Conservation (phyloP, 176 grass and related monocot species). For the Carex myosuroides region DNA sequence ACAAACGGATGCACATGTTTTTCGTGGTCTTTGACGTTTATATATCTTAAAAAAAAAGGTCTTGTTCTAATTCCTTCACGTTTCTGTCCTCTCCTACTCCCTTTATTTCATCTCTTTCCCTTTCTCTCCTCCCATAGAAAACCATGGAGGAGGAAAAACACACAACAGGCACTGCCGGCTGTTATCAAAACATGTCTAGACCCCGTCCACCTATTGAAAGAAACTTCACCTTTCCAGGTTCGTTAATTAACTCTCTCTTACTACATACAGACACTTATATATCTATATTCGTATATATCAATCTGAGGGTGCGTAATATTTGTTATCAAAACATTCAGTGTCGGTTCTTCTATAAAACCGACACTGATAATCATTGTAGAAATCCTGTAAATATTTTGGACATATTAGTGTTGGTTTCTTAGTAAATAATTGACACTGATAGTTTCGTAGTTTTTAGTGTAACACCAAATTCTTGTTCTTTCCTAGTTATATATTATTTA, state of each 20-base stretch:
- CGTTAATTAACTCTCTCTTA: not conserved
- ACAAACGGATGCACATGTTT: not conserved
- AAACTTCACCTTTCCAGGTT: conserved; percentile 1
- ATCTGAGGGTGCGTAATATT: not conserved
- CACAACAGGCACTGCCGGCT: not conserved
- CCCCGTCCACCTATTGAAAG: not conserved
- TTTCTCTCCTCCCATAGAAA: not conserved
- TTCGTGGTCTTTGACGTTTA: not conserved
- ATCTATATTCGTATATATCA: not conserved
- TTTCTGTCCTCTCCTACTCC: not conserved
- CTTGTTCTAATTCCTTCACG: not conserved
- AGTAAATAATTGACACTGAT: too few relatives aligned
- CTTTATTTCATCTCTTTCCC: not conserved
- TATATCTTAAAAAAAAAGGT: not conserved
- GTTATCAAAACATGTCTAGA: not conserved
- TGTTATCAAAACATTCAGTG: too few relatives aligned
- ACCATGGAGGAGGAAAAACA: conserved; percentile 1
- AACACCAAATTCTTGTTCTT: too few relatives aligned
- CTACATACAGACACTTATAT: not conserved
- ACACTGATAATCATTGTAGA: too few relatives aligned
- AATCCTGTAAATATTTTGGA: too few relatives aligned
- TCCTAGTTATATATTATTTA: not conserved
- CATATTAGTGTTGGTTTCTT: too few relatives aligned
- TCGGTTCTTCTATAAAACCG: too few relatives aligned
- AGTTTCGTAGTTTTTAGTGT: too few relatives aligned